Evolutionary conservation across 345 rosid genomes (phyloP).

Genomic region (Sisymbrium altissimum): DNA sequence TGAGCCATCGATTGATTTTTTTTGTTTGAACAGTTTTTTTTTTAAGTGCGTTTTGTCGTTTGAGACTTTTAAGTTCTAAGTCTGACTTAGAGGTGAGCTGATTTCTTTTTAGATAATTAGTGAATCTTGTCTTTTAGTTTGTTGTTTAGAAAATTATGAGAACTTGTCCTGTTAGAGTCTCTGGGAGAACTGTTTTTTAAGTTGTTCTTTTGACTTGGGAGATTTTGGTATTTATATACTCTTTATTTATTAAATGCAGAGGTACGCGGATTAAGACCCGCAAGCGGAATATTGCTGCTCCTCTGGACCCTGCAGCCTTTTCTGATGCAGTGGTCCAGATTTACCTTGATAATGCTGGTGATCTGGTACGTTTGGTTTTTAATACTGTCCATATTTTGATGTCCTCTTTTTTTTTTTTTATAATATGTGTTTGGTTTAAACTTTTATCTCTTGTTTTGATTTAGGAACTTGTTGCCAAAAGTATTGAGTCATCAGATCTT

Average conservation of each 20-base stretch:
- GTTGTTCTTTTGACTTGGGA: background rate
- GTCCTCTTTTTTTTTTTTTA: background rate
- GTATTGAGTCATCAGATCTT: constrained; percentile 80
- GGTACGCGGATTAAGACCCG: constrained; percentile 99
- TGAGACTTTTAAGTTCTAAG: too few relatives aligned
- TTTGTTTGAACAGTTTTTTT: too few relatives aligned
- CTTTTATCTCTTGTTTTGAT: background rate
- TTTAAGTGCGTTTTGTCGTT: too few relatives aligned
- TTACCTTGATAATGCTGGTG: constrained; percentile 94
- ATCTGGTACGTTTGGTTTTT: constrained; percentile 53
- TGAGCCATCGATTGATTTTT: too few relatives aligned
- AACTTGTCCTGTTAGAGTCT: background rate
- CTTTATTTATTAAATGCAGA: constrained; percentile 29
- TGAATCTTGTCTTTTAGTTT: background rate
- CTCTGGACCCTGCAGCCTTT: constrained; percentile 96
- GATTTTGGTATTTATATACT: background rate
- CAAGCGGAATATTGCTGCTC: constrained; percentile 97
- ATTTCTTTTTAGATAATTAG: background rate
- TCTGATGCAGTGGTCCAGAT: constrained; percentile 98
- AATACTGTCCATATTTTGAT: background rate
- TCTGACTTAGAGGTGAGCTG: background rate
- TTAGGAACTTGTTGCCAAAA: constrained; percentile 90
- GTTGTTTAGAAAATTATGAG: background rate
- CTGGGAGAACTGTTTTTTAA: background rate
- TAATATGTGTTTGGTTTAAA: background rate